phyloP scores from a whole-genome alignment of 805 yeast genomes.

The Suhomyces vadensis region DNA sequence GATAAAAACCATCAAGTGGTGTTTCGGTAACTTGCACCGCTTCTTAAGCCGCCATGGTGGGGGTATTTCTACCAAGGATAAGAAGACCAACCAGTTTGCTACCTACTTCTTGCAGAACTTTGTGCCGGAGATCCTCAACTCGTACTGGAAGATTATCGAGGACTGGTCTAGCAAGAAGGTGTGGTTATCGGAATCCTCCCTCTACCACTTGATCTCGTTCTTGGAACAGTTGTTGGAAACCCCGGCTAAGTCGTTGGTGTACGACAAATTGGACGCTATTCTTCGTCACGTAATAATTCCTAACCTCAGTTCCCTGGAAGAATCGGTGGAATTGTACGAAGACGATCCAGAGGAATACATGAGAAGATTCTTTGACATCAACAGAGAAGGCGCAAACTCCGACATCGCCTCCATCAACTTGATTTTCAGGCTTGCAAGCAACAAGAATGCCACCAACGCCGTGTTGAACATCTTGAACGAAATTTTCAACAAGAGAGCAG shows the following conservation, averaged over 20 bases:
- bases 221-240: constrained; percentile 44
- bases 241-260: constrained; percentile 37
- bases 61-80: constrained; percentile 37
- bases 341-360: constrained; percentile 49
- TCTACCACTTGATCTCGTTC: constrained; percentile 45
- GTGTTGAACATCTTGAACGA: constrained; percentile 35
- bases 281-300: constrained; percentile 43
- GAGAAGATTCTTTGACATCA: constrained; percentile 47
- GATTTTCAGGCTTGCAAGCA: constrained; percentile 37
- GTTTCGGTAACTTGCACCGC: constrained; percentile 44
- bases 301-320: constrained; percentile 38
- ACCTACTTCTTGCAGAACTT: constrained; percentile 33
- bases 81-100: constrained; percentile 29
- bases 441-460: constrained; percentile 33
- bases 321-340: constrained; percentile 43
- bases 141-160: constrained; percentile 46
- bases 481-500: constrained; percentile 34
- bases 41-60: constrained; percentile 47
- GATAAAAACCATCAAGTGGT: constrained; percentile 46
- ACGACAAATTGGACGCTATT: constrained; percentile 42
- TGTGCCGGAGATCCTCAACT: constrained; percentile 43
- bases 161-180: constrained; percentile 38
- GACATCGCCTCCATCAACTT: constrained; percentile 54
- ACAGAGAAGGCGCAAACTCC: constrained; percentile 48
- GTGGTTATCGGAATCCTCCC: constrained; percentile 43